Base-by-base conservation (phyloP, 2,329 filamentous ascomycete genomes). In the Cryphonectria nitschkei region DNA sequence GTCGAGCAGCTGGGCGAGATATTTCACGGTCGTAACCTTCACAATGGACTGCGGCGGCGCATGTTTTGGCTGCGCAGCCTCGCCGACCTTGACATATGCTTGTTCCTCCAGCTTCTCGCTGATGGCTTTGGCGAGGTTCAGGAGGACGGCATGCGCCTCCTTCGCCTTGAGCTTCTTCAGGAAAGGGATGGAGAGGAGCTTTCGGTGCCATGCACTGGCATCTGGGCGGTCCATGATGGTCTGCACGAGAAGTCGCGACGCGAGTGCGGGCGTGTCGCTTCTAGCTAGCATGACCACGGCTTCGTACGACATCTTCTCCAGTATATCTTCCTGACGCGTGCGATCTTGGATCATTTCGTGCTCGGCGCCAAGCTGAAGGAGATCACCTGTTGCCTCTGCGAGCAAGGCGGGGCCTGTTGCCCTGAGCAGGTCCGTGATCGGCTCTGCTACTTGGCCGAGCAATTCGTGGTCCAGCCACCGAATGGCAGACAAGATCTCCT, bases 21-120 rank as follows among this genome's bases (percentile, higher is more conserved):
- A 70, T 43, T 70, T 70, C 46, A 70, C 69, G 19, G 69, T 70
- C 16, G 69, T 70, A 26, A 70, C 65, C 65, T 70, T 70, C 19
- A 70, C 69, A n/a, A 63, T 52, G 22, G 69, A 63, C 50, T 64
- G 39, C 2, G 65, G 54, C 16, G 69, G 69, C 60, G 11, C 50
- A 41, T 70, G 65, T n/a, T 41, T 29, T 41, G 69, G 65, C 22
- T 9, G 29, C 52, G 58, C 69, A 32, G 58, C 37, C n/a, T 68
- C 69, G 60, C 69, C 69, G 14, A 70, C 65, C 29, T 56, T 61
- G n/a, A 70, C 58, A 63, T 70, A 70, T 2, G 65, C 63, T 65
- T 70, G 69, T 46, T 70, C 69, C 39, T 70, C 69, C 22, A 70
- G 26, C 65, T 65, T 70, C 19, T 70, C 65, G 19, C 69, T 26